phyloP scores from a whole-genome alignment of 169 alveolate genomes.

The Eimeria maxima region DNA sequence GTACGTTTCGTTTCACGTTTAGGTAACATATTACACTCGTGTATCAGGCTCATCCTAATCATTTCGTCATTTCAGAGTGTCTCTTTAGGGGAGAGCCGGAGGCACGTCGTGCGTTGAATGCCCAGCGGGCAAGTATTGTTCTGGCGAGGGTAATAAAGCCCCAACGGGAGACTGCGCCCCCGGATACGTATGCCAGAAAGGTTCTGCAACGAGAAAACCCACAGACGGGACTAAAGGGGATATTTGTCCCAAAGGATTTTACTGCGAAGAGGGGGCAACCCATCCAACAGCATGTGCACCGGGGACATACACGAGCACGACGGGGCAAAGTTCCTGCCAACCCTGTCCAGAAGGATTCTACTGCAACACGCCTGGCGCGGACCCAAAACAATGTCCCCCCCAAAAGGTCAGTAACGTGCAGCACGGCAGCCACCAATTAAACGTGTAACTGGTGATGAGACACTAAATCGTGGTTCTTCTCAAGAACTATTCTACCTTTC shows the following conservation, averaged over 20 bases:
- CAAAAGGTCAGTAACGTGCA: not conserved
- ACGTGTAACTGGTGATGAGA: not conserved
- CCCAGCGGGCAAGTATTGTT: conserved; percentile 86
- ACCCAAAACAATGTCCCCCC: conserved; percentile 37
- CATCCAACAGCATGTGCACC: conserved; percentile 62
- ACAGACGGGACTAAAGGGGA: conserved; percentile 5
- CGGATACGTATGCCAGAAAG: conserved; percentile 50
- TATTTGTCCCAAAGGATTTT: conserved; percentile 43
- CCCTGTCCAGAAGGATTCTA: conserved; percentile 69
- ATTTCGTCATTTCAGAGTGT: not conserved
- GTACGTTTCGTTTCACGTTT: not conserved
- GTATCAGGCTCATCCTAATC: not conserved
- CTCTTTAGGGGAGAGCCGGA: conserved; percentile 54
- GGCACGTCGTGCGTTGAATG: conserved; percentile 48
- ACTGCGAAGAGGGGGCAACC: conserved; percentile 73
- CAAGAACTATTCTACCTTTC: not conserved
- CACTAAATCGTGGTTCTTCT: not conserved
- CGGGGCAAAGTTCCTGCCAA: conserved; percentile 70
- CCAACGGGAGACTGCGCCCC: conserved; percentile 74
- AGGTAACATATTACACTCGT: not conserved
- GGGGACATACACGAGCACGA: conserved; percentile 49
- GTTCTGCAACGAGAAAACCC: conserved; percentile 14
- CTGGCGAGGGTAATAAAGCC: conserved; percentile 58
- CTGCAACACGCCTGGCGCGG: conserved; percentile 42
- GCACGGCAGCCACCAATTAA: not conserved